These are phyloP conservation scores for Anisodus acutangulus DNA, from an alignment of 257 asterid species.

Conservation along the genomic window DNA sequence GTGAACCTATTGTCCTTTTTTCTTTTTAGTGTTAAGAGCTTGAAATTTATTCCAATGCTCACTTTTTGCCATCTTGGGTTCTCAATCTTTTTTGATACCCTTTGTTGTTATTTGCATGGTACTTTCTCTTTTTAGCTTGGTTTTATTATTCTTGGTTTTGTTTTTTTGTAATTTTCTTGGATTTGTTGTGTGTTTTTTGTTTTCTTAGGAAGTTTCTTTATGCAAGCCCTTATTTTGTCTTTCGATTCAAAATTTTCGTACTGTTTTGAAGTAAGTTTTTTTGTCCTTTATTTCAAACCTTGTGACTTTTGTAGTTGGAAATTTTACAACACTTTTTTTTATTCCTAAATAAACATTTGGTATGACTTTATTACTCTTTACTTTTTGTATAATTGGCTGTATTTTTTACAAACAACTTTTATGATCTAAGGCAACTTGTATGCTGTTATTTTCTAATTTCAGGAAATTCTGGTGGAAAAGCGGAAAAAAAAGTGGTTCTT, in stretches of 20 bases:
- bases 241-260: constrained; percentile 14
- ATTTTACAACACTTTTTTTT: background rate
- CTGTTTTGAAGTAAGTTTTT: background rate
- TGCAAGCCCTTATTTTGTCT: background rate
- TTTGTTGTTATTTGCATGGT: constrained; percentile 22
- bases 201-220: constrained; percentile 15
- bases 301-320: constrained; percentile 18
- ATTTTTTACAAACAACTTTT: constrained; percentile 6
- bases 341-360: background rate
- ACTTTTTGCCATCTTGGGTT: constrained; percentile 38
- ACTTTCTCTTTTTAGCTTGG: background rate
- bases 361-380: constrained; percentile 28
- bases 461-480: constrained; percentile 27
- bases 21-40: background rate
- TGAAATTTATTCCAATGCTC: constrained; percentile 35
- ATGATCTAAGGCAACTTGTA: constrained; percentile 9
- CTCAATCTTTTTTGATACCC: background rate
- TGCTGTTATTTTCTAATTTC: constrained; percentile 3
- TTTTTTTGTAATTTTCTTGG: constrained; percentile 9
- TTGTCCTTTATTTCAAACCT: constrained; percentile 34
- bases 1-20: too few relatives aligned
- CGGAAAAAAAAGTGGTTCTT: too few relatives aligned
- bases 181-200: constrained; percentile 4
- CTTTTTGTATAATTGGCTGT: constrained; percentile 23
- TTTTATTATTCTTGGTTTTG: constrained; percentile 21